A percentile compares a stretch with the other conserved stretches of the same genome.
Conservation (phyloP, 2,329 filamentous ascomycete genomes). For the Alternaria consortialis region DNA sequence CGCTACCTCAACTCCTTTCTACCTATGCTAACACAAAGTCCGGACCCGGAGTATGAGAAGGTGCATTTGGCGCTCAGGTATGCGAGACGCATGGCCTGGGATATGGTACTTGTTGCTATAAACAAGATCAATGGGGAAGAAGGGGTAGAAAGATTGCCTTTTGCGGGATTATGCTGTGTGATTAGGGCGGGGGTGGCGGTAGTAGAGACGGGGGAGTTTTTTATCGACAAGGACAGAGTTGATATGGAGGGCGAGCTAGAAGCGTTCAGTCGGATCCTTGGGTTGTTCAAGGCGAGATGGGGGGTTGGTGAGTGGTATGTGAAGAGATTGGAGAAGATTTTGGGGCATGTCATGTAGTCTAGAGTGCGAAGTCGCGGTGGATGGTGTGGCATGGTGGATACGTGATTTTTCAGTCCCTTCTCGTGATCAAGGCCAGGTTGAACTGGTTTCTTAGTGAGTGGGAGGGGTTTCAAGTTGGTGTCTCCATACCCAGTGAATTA, state of each 20-base stretch:
- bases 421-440: too few relatives aligned
- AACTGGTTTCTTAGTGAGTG: too few relatives aligned
- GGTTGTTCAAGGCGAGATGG: too few relatives aligned
- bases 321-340: too few relatives aligned
- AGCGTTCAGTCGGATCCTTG: not conserved
- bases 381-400: too few relatives aligned
- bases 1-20: not conserved
- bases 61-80: constrained; percentile 18
- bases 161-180: constrained; percentile 25
- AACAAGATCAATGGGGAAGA: constrained; percentile 7
- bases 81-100: constrained; percentile 27
- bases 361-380: too few relatives aligned
- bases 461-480: too few relatives aligned
- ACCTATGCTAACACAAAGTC: not conserved
- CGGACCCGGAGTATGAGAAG: constrained; percentile 1
- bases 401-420: too few relatives aligned
- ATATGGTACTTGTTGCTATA: constrained; percentile 21
- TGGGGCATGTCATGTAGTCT: too few relatives aligned
- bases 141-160: constrained; percentile 15
- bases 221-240: not conserved
- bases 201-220: constrained; percentile 12
- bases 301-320: too few relatives aligned
- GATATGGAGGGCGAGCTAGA: not conserved
- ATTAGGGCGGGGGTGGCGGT: constrained; percentile 24
- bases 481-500: too few relatives aligned